A percentile compares a stretch with the other conserved stretches of the same genome.
Evolutionary conservation across 2,329 filamentous ascomycete genomes (phyloP).

Genomic region (Fusarium solani-melongenae): DNA sequence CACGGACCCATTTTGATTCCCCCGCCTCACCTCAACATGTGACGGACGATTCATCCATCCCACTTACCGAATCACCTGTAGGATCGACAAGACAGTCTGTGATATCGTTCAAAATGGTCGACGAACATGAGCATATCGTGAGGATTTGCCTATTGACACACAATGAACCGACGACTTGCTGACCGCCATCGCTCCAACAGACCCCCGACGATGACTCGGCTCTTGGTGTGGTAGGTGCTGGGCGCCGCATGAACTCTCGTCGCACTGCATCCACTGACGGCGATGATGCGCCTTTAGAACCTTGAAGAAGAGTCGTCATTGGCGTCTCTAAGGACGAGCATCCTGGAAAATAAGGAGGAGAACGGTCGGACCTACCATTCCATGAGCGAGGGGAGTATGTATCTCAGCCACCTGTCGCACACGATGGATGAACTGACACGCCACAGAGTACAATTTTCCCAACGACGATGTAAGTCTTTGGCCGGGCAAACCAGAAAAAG

Average conservation of each 20-base stretch:
- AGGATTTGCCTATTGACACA: background rate
- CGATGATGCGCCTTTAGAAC: background rate
- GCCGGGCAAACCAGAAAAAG: background rate
- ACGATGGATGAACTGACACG: background rate
- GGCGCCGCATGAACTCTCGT: background rate
- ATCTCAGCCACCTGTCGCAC: background rate
- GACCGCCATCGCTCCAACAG: background rate
- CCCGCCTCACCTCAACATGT: background rate
- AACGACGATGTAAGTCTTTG: conserved; percentile 32
- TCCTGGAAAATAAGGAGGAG: conserved; percentile 32
- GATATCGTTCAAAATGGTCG: background rate
- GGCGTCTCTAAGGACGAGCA: conserved; percentile 19
- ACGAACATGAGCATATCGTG: background rate
- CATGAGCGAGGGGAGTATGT: conserved; percentile 42
- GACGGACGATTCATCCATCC: background rate
- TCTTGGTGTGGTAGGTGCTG: background rate
- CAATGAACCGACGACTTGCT: background rate
- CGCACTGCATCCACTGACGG: background rate
- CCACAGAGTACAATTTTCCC: conserved; percentile 37
- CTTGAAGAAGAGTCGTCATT: conserved; percentile 20
- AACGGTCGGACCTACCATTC: conserved; percentile 43
- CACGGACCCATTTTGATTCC: background rate
- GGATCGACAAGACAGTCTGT: background rate
- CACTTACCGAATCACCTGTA: background rate
- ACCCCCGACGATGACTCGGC: conserved; percentile 1